Conservation (phyloP, 148 eudicot species). For the Talinum fruticosum region DNA sequence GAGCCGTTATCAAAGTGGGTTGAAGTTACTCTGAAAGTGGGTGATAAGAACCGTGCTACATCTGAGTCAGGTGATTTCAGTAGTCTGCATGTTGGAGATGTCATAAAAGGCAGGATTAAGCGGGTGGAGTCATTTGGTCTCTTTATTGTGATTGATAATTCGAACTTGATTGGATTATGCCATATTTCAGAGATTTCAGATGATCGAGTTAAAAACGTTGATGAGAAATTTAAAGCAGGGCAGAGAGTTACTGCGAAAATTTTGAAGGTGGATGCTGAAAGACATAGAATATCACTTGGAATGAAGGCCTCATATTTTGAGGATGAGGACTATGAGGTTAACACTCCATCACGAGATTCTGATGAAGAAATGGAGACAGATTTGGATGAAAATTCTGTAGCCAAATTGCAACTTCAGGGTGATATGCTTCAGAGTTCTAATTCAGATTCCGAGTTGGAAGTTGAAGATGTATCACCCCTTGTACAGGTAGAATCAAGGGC, state of each 20-base stretch:
- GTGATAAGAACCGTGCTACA: constrained; percentile 29
- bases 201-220: constrained; percentile 54
- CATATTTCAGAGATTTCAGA: constrained; percentile 91
- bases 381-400: constrained; percentile 17
- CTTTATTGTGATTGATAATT: constrained; percentile 65
- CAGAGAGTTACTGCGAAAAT: constrained; percentile 68
- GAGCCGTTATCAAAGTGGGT: constrained; percentile 86
- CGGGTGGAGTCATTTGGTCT: constrained; percentile 81
- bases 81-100: constrained; percentile 56
- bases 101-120: constrained; percentile 65
- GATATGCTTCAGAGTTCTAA: constrained; percentile 21
- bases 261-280: constrained; percentile 80
- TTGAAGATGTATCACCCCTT: constrained; percentile 40
- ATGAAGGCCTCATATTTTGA: constrained; percentile 69
- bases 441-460: constrained; percentile 33
- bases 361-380: constrained; percentile 31
- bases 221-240: constrained; percentile 58
- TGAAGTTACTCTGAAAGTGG: constrained; percentile 75
- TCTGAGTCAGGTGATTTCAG: constrained; percentile 35
- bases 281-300: constrained; percentile 74
- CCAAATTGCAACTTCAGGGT: constrained; percentile 12
- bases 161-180: constrained; percentile 74
- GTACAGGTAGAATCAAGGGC: constrained; percentile 69
- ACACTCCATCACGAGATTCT: constrained; percentile 25
- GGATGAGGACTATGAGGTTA: constrained; percentile 33